A percentile compares a stretch with the other conserved stretches of the same genome.
These are phyloP conservation scores for Starmerella floris DNA, from an alignment of 805 yeast genomes.

Conservation along the genomic window DNA sequence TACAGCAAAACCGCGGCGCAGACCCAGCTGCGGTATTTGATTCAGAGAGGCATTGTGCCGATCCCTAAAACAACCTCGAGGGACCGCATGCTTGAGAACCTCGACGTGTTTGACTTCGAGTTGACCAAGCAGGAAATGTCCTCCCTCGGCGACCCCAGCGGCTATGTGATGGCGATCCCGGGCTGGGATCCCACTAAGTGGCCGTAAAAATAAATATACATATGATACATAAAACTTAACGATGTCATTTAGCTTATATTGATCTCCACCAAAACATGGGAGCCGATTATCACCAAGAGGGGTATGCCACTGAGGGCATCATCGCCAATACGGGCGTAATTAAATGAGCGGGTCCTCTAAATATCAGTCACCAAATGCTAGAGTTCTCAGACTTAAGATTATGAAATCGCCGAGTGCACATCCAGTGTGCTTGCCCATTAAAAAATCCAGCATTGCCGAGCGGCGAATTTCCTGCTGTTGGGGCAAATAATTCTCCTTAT, in stretches of 20 bases:
- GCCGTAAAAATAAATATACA: slow-evolving; percentile 6
- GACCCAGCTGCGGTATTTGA: slow-evolving; percentile 36
- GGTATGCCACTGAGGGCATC: no score
- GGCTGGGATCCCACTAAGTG: slow-evolving; percentile 30
- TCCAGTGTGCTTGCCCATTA: no score
- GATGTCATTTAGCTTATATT: no score
- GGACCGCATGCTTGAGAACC: slow-evolving; percentile 43
- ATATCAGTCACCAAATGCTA: no score
- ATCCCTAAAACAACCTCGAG: slow-evolving; percentile 56
- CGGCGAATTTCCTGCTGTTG: no score
- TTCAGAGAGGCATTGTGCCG: slow-evolving; percentile 46
- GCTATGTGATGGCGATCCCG: slow-evolving; percentile 24
- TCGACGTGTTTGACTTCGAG: slow-evolving; percentile 40
- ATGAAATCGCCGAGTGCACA: no score
- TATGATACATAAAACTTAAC: background rate
- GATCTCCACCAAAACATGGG: no score
- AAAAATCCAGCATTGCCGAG: no score
- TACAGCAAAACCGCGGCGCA: slow-evolving; percentile 35
- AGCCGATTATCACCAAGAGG: background rate
- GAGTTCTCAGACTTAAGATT: no score
- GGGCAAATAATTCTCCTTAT: background rate
- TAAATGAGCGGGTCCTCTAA: no score
- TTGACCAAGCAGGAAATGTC: slow-evolving; percentile 24
- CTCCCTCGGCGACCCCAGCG: slow-evolving; percentile 24
- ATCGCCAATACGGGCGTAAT: no score